A percentile compares a stretch with the other conserved stretches of the same genome.
These are phyloP conservation scores for Carex kokanica DNA, from an alignment of 176 grass and related monocot species.

Conservation along the genomic window DNA sequence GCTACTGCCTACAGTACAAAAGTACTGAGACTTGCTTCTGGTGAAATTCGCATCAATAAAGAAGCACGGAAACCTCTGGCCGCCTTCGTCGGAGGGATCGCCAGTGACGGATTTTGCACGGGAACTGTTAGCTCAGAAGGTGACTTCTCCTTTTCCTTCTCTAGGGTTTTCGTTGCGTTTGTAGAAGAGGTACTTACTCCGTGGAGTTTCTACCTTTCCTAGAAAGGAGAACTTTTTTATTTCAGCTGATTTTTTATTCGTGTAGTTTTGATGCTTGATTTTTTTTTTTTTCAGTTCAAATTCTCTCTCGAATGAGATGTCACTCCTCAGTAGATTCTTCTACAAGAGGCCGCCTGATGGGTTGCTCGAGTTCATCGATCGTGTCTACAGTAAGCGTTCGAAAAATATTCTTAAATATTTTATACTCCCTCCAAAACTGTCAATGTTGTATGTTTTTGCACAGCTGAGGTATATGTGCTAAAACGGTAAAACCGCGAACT, in stretches of 20 bases:
- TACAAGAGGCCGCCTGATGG: slow-evolving; percentile 97
- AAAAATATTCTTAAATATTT: slow-evolving; percentile 7
- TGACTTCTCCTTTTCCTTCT: not conserved
- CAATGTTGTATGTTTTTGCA: not conserved
- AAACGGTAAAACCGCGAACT: not conserved
- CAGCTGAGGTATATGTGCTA: not conserved
- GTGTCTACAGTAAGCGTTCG: slow-evolving; percentile 65
- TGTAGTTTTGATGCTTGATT: not conserved
- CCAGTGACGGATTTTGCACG: not conserved
- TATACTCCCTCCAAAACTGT: not conserved
- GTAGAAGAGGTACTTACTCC: not conserved
- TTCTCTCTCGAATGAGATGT: slow-evolving; percentile 61
- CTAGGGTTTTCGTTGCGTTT: slow-evolving; percentile 20
- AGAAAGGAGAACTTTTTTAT: not conserved
- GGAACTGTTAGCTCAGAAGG: not conserved
- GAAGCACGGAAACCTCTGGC: not conserved
- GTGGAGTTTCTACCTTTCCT: not conserved
- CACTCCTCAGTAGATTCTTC: slow-evolving; percentile 99
- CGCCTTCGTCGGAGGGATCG: not conserved
- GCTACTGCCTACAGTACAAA: not conserved
- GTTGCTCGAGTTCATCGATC: slow-evolving; percentile 87
- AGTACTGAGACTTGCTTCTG: not conserved
- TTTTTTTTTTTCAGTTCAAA: not conserved
- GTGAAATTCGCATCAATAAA: not conserved
- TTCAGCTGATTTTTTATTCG: not conserved